These are phyloP conservation scores for Fusarium sp. DNA, from an alignment of 2,329 filamentous ascomycete species.

Conservation along the genomic window DNA sequence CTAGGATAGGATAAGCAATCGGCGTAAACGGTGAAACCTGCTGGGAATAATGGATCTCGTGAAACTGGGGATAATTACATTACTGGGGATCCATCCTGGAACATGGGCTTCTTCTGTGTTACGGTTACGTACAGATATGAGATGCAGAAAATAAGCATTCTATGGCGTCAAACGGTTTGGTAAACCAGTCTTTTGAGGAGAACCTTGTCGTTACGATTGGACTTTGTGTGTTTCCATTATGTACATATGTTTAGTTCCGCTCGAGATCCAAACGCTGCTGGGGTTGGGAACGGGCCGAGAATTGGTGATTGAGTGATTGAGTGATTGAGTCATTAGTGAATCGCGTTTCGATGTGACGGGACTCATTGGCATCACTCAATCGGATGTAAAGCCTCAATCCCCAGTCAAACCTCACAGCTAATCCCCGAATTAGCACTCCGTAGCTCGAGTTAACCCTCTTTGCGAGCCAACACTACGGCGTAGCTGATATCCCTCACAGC, in stretches of 20 bases:
- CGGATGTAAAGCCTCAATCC: conserved; percentile 7
- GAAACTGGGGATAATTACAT: not conserved
- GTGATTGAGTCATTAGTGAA: not conserved
- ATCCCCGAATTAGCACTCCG: not conserved
- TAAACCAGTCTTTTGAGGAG: conserved; percentile 24
- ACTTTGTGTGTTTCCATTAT: conserved; percentile 26
- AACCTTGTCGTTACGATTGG: conserved; percentile 29
- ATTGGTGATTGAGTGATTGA: conserved; percentile 11
- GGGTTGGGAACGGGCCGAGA: conserved; percentile 16
- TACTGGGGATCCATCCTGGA: not conserved
- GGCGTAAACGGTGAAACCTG: not conserved
- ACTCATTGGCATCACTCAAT: not conserved
- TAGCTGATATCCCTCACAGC: not conserved
- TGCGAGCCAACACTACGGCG: not conserved
- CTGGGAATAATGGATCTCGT: conserved; percentile 9
- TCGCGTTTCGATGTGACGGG: not conserved
- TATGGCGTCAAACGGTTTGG: conserved; percentile 15
- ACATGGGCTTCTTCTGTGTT: not conserved
- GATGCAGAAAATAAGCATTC: conserved; percentile 36
- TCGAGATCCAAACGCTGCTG: conserved; percentile 7
- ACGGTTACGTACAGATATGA: conserved; percentile 27
- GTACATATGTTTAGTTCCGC: conserved; percentile 33
- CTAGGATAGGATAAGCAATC: not conserved
- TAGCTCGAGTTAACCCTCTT: not conserved
- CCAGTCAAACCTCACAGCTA: not conserved